Conservation (phyloP, 345 rosid genomes). For the Eucalyptus tenuipes region DNA sequence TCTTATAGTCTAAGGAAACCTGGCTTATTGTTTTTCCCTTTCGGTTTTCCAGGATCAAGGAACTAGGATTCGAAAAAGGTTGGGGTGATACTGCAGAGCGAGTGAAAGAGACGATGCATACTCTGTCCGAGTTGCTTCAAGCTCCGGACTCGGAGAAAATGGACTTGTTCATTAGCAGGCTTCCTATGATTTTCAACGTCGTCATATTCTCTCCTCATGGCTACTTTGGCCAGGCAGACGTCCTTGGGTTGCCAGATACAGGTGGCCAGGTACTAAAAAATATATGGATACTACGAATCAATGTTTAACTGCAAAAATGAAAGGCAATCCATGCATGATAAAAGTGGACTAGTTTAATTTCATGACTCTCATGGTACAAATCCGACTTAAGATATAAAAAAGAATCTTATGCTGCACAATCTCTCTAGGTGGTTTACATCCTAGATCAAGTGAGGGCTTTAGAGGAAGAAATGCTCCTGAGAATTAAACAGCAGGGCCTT, state of each 20-base stretch:
- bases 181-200: conserved; percentile 68
- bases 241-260: conserved; percentile 91
- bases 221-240: conserved; percentile 81
- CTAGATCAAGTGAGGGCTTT: conserved; percentile 95
- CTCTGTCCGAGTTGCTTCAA: conserved; percentile 39
- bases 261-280: conserved; percentile 65
- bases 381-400: neutral
- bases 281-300: neutral
- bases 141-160: conserved; percentile 42
- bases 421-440: conserved; percentile 77
- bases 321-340: neutral
- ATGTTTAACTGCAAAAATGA: neutral
- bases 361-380: neutral
- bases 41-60: conserved; percentile 23
- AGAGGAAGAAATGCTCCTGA: conserved; percentile 64
- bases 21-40: neutral
- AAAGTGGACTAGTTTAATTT: neutral
- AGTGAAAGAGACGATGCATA: conserved; percentile 34
- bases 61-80: conserved; percentile 45
- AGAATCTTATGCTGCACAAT: neutral
- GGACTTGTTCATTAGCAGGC: conserved; percentile 46
- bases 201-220: conserved; percentile 94
- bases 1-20: neutral
- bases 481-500: conserved; percentile 71
- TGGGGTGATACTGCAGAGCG: conserved; percentile 52